These are phyloP conservation scores for Grifola frondosa DNA, from an alignment of 1,284 basidiomycete species.

Conservation along the genomic window DNA sequence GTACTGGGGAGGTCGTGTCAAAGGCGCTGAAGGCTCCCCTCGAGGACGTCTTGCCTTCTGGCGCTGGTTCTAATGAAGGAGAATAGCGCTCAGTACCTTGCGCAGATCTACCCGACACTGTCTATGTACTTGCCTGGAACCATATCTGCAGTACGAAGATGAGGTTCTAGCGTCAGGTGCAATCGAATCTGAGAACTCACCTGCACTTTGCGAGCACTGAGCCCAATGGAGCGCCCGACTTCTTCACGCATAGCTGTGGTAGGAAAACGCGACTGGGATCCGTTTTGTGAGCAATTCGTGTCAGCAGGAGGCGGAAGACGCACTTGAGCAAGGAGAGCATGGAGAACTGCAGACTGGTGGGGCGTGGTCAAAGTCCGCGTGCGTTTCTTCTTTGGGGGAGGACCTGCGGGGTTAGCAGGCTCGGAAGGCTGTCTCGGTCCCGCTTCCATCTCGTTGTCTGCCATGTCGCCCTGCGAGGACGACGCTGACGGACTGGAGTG, in stretches of 20 bases:
- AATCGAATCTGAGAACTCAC: conserved; percentile 42
- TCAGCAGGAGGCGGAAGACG: conserved; percentile 9
- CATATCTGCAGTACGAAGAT: conserved; percentile 57
- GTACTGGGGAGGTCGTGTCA: conserved; percentile 56
- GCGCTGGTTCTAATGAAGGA: conserved; percentile 62
- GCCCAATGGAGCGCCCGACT: conserved; percentile 76
- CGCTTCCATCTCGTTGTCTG: conserved; percentile 33
- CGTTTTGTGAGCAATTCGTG: background rate
- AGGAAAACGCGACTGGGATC: conserved; percentile 74
- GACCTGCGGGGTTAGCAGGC: conserved; percentile 20
- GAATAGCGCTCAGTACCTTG: conserved; percentile 19
- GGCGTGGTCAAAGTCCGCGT: conserved; percentile 82
- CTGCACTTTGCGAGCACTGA: conserved; percentile 85
- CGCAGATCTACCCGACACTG: conserved; percentile 10
- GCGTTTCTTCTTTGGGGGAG: conserved; percentile 68
- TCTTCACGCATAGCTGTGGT: conserved; percentile 83
- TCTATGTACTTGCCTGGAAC: conserved; percentile 65
- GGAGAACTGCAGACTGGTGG: conserved; percentile 78
- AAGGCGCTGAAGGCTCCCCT: conserved; percentile 39
- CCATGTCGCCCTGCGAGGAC: conserved; percentile 36
- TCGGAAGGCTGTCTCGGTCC: conserved; percentile 27
- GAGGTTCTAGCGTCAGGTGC: conserved; percentile 16
- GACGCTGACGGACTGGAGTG: conserved; percentile 32
- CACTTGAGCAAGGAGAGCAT: conserved; percentile 79
- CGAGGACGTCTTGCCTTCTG: conserved; percentile 77